Conservation (phyloP, 495 filamentous ascomycete genomes). For the Collariella sp. region DNA sequence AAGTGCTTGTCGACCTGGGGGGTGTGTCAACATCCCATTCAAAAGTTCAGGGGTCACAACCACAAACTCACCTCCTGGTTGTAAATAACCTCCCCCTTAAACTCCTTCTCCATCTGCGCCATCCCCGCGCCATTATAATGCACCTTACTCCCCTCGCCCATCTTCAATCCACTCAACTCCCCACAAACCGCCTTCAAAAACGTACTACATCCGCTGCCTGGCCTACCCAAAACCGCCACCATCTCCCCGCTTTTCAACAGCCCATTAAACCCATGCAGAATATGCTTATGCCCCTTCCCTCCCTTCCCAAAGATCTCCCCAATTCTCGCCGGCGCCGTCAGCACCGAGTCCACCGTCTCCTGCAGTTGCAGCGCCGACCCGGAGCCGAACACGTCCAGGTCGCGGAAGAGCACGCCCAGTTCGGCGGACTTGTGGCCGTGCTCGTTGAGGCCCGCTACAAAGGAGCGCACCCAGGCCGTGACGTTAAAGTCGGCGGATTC, state of each 20-base stretch:
- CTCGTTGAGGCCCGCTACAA: slow-evolving; percentile 20
- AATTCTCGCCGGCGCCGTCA: slow-evolving; percentile 41
- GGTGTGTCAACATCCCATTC: not conserved
- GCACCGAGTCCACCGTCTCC: slow-evolving; percentile 43
- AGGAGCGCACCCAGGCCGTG: slow-evolving; percentile 16
- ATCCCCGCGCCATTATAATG: slow-evolving; percentile 45
- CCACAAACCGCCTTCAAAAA: slow-evolving; percentile 66
- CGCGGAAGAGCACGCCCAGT: slow-evolving; percentile 39
- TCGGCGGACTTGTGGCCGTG: slow-evolving; percentile 13
- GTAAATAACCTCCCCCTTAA: slow-evolving; percentile 58
- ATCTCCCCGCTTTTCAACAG: slow-evolving; percentile 68
- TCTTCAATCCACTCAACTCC: slow-evolving; percentile 47
- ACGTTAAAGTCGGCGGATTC: slow-evolving; percentile 20
- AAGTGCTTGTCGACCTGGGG: slow-evolving; percentile 56
- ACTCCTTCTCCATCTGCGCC: slow-evolving; percentile 47
- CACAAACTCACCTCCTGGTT: slow-evolving; percentile 23
- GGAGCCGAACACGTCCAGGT: slow-evolving; percentile 48
- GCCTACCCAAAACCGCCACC: slow-evolving; percentile 68
- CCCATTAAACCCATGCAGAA: slow-evolving; percentile 65
- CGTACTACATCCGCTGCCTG: slow-evolving; percentile 49
- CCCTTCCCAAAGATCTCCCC: slow-evolving; percentile 36
- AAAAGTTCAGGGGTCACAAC: slow-evolving; percentile 25
- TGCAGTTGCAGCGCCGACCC: slow-evolving; percentile 49
- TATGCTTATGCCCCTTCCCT: slow-evolving; percentile 39
- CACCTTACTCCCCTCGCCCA: slow-evolving; percentile 38